A percentile compares a stretch with the other conserved stretches of the same genome.
phyloP scores from a whole-genome alignment of 169 alveolate species.

The Plasmodium berghei region DNA sequence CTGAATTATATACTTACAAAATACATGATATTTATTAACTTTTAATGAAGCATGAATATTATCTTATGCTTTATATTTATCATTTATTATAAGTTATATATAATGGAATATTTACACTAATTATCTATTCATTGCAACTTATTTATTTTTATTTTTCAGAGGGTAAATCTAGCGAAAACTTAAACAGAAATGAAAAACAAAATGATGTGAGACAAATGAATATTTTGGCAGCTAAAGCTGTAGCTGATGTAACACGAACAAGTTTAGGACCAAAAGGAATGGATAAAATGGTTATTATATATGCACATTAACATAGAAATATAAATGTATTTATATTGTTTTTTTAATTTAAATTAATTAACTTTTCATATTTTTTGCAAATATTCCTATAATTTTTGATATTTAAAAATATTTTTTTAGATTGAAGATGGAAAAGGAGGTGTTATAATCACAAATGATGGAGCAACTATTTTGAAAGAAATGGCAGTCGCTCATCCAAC shows the following conservation, averaged over 20 bases:
- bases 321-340: not conserved
- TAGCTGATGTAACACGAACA: constrained; percentile 98
- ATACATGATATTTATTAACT: too few species aligned
- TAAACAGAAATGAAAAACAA: constrained; percentile 83
- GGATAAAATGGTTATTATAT: constrained; percentile 97
- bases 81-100: not conserved
- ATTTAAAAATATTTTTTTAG: constrained; percentile 4
- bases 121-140: not conserved
- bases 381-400: too few species aligned
- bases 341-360: not conserved
- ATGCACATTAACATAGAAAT: not conserved
- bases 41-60: too few species aligned
- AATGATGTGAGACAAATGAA: constrained; percentile 88
- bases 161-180: constrained; percentile 75
- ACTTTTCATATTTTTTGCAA: not conserved
- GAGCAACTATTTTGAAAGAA: constrained; percentile 99
- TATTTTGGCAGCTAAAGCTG: constrained; percentile 93
- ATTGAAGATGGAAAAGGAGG: constrained; percentile 97
- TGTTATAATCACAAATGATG: constrained; percentile 99
- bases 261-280: constrained; percentile 99
- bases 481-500: constrained; percentile 98
- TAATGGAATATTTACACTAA: not conserved
- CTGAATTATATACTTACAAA: too few species aligned
- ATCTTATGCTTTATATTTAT: not conserved
- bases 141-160: constrained; percentile 60